These are phyloP conservation scores for Rosellinia necatrix DNA, from an alignment of 2,329 filamentous ascomycete genomes.

Conservation along the genomic window DNA sequence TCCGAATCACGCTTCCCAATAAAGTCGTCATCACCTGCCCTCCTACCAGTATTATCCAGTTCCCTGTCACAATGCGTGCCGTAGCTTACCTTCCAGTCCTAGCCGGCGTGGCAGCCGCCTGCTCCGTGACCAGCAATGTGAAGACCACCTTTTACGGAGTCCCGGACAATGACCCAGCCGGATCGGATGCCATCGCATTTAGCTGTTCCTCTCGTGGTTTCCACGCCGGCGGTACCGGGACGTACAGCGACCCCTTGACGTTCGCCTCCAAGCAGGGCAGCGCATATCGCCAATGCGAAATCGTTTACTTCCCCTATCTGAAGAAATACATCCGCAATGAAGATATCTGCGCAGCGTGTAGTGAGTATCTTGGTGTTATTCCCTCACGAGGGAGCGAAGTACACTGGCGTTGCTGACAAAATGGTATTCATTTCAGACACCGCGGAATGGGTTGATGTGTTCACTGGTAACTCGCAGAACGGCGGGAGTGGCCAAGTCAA, in stretches of 20 bases:
- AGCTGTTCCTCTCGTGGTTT: constrained; percentile 43
- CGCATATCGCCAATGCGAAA: constrained; percentile 48
- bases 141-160: constrained; percentile 48
- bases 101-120: constrained; percentile 25
- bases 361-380: constrained; percentile 25
- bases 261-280: constrained; percentile 47
- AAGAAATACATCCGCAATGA: constrained; percentile 48
- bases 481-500: constrained; percentile 42
- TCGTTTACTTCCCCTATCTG: constrained; percentile 50
- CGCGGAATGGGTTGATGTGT: constrained; percentile 44
- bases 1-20: neutral
- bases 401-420: constrained; percentile 5
- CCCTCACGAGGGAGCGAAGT: neutral
- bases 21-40: neutral
- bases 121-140: constrained; percentile 35
- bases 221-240: constrained; percentile 48
- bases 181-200: constrained; percentile 41
- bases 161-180: constrained; percentile 47
- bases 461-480: constrained; percentile 43
- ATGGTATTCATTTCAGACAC: constrained; percentile 1
- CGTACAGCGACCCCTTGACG: constrained; percentile 48
- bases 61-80: constrained; percentile 13
- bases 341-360: constrained; percentile 33
- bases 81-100: constrained; percentile 14
- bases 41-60: neutral